Base-by-base conservation (phyloP, 139 green algal species). In the Chlorella sp. region DNA sequence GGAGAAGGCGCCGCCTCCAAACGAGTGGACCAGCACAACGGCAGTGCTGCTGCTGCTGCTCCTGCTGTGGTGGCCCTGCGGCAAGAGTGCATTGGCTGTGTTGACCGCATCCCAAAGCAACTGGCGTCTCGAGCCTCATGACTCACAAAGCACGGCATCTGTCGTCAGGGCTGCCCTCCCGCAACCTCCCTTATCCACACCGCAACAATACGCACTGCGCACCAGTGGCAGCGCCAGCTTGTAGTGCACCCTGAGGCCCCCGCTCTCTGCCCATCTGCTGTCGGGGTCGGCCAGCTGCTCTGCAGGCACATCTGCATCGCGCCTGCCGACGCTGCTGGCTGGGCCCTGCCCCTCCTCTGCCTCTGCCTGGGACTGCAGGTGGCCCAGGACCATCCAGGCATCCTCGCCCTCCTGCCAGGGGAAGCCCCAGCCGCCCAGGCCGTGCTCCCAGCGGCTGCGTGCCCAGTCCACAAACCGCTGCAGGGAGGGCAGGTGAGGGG, bases 21-120 rank as follows among this genome's bases (percentile, higher is more conserved):
- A 97, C 30, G 93, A 90, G 83, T 98, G 95, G 9, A 97, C 82
- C 44, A 97, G 86, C 70, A 97, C 60, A n/a, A 93, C 60, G 34
- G 39, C 86, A 1, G 68, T 80, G 17, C 39, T 23, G 62, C 41
- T 36, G 51, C 2, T 28, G 34, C 18, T 30, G 21, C 67, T 16
- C n/a, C n/a, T n/a, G n/a, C n/a, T n/a, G 9, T 38, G 64, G 39
- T 32, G 32, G 70, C 51, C 56, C 76, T 73, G 56, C 11, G 51
- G 28, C 55, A 34, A 20, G 32, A 65, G n/a, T n/a, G n/a, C n/a
- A n/a, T n/a, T n/a, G n/a, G n/a, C n/a, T n/a, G n/a, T n/a, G n/a
- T n/a, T n/a, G n/a, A n/a, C n/a, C n/a, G n/a, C n/a, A n/a, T n/a
- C n/a, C n/a, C n/a, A n/a, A n/a, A n/a, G n/a, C n/a, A n/a, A n/a